Evolutionary conservation across 768 basidiomycete species (phyloP), one percentile per base, ranked within the genome.

Genomic region (Tricholoma matsutake): DNA sequence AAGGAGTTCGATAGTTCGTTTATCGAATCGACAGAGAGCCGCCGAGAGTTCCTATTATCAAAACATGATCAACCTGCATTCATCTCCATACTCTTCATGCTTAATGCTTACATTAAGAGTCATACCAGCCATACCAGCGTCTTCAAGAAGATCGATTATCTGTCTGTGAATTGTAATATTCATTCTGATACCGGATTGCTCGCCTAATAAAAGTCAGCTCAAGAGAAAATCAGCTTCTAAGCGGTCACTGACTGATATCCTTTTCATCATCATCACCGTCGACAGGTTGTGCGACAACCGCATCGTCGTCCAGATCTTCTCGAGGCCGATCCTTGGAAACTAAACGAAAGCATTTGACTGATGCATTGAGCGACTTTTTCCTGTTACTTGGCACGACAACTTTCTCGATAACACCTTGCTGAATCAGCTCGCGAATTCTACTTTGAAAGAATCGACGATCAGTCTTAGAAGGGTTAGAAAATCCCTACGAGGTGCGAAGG

Each of bases 361-460:
- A 79, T 41, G 77, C 71, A 55, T 78, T 79, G 43, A 73, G 68
- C 18, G 79, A 77, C 59, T 79, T 78, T 64, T 79, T 84, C 58
- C 73, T 76, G 67, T 81, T 79, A 64, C 76, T 85, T 4, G 89
- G 88, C 8, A 93, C 86, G 45, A 84, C 72, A 29, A 94, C 83
- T 61, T 85, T 87, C 69, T 94, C 92, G 35, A 95, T 81, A 39
- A 91, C 67, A 6, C 90, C 86, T 68, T 88, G 83, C 56, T 85
- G 82, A 18, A 91, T 81, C 66, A 95, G 78, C 64, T 89, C 90
- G 2, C 86, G 83, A 41, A 94, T 76, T 47, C 92, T 81, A 35
- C 81, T 84, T 68, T 87, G 85, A 70, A 95, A 92, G 67, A 93
- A 92, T 13, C 92, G 84, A n/a, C 92, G 83, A 65, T 93, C 88